Evolutionary conservation across 345 rosid genomes (phyloP).

Genomic region (Camelina neglecta): DNA sequence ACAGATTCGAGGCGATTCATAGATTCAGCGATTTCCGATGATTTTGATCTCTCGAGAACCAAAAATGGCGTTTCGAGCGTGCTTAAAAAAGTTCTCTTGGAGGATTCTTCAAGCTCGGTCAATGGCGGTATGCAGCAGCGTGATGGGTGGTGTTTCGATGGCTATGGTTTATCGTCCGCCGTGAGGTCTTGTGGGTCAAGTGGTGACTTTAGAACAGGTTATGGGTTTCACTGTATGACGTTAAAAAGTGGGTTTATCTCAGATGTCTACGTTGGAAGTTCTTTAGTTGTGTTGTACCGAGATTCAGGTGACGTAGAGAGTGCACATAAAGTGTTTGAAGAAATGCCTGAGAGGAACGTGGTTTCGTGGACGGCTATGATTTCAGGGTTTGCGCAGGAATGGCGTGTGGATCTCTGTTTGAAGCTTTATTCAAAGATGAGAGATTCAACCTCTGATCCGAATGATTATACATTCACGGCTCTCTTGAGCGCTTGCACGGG

Average conservation of each 20-base stretch:
- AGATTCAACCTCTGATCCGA: constrained; percentile 57
- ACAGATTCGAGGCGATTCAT: constrained; percentile 43
- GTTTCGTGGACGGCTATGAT: constrained; percentile 88
- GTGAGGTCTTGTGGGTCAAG: constrained; percentile 62
- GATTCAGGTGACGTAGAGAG: constrained; percentile 49
- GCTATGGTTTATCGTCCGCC: constrained; percentile 58
- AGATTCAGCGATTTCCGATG: constrained; percentile 16
- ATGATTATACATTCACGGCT: constrained; percentile 77
- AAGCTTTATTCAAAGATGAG: constrained; percentile 68
- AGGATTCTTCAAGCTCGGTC: constrained; percentile 28
- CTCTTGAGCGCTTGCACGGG: constrained; percentile 84
- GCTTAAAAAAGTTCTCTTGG: constrained; percentile 46
- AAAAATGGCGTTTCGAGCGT: constrained; percentile 34
- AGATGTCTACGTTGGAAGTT: constrained; percentile 73
- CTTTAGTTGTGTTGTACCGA: constrained; percentile 60
- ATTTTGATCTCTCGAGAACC: constrained; percentile 31
- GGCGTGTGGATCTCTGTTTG: constrained; percentile 65
- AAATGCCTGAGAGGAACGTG: constrained; percentile 82
- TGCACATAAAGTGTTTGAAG: constrained; percentile 68
- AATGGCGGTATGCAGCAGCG: constrained; percentile 19
- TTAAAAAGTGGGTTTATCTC: constrained; percentile 59
- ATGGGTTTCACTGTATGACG: constrained; percentile 65
- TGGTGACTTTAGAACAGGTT: constrained; percentile 57
- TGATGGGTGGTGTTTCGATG: constrained; percentile 43
- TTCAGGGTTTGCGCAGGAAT: constrained; percentile 79